These are phyloP conservation scores for Cladobotryum mycophilum DNA, from an alignment of 2,329 filamentous ascomycete species.

Conservation along the genomic window DNA sequence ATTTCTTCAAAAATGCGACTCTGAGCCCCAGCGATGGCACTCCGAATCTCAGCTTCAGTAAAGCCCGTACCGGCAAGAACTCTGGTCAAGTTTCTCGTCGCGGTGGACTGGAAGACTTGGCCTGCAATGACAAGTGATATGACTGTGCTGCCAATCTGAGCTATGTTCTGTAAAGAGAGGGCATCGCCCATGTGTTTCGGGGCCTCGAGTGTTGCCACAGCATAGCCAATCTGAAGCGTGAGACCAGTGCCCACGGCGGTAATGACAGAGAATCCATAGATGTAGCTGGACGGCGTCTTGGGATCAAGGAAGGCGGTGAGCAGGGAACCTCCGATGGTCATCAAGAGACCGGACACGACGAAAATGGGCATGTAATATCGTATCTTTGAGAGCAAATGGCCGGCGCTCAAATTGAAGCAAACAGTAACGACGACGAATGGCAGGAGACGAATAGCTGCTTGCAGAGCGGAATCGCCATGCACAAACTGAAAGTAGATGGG, in stretches of 20 bases:
- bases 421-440: conserved; percentile 8
- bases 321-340: conserved; percentile 9
- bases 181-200: neutral
- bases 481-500: conserved; percentile 16
- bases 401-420: conserved; percentile 4
- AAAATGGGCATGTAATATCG: conserved; percentile 13
- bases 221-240: conserved; percentile 21
- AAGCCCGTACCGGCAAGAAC: conserved; percentile 2
- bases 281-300: conserved; percentile 7
- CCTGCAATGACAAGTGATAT: conserved; percentile 22
- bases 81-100: conserved; percentile 1
- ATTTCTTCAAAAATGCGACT: conserved; percentile 11
- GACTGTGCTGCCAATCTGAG: conserved; percentile 14
- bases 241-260: conserved; percentile 11
- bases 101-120: conserved; percentile 27
- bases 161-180: conserved; percentile 22
- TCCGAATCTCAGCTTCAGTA: conserved; percentile 8
- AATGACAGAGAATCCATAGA: conserved; percentile 15
- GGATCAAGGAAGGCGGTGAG: conserved; percentile 4
- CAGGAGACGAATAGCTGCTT: conserved; percentile 13
- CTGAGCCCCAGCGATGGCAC: conserved; percentile 9
- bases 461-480: conserved; percentile 9
- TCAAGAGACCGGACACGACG: conserved; percentile 8
- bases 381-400: conserved; percentile 1
- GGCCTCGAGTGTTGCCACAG: conserved; percentile 17